Evolutionary conservation across 148 eudicot species (phyloP).

Genomic region (Rhododendron williamsianum): DNA sequence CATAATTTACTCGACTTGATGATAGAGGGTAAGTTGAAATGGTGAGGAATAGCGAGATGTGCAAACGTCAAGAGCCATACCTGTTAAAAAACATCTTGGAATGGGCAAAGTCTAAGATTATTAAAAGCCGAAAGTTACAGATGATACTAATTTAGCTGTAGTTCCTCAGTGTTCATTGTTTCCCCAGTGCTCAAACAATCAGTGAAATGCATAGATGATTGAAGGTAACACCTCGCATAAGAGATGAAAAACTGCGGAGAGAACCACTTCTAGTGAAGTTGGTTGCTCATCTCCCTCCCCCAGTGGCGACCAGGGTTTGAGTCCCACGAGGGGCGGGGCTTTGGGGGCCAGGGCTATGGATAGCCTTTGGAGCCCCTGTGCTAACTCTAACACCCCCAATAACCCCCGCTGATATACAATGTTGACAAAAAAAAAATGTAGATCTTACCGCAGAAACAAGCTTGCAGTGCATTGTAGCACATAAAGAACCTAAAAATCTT

Average conservation of each 20-base stretch:
- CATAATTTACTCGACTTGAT: background rate
- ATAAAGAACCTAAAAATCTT: background rate
- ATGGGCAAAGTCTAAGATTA: background rate
- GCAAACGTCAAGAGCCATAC: slow-evolving; percentile 27
- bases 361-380: too few species aligned
- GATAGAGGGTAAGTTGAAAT: slow-evolving; percentile 27
- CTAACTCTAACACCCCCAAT: too few species aligned
- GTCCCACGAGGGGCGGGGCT: too few species aligned
- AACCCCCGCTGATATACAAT: too few species aligned
- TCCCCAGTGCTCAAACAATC: background rate
- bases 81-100: slow-evolving; percentile 23
- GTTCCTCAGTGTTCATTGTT: background rate
- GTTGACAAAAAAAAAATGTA: too few species aligned
- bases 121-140: background rate
- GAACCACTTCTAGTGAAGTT: too few species aligned
- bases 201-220: background rate
- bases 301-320: too few species aligned
- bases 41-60: slow-evolving; percentile 26
- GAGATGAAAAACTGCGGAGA: background rate
- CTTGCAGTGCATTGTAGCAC: background rate
- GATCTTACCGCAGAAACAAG: background rate
- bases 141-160: background rate
- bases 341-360: too few species aligned
- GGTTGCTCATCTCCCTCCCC: too few species aligned
- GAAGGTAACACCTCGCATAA: background rate